Evolutionary conservation across 768 basidiomycete species (phyloP).

Genomic region (Lentinula aciculospora): DNA sequence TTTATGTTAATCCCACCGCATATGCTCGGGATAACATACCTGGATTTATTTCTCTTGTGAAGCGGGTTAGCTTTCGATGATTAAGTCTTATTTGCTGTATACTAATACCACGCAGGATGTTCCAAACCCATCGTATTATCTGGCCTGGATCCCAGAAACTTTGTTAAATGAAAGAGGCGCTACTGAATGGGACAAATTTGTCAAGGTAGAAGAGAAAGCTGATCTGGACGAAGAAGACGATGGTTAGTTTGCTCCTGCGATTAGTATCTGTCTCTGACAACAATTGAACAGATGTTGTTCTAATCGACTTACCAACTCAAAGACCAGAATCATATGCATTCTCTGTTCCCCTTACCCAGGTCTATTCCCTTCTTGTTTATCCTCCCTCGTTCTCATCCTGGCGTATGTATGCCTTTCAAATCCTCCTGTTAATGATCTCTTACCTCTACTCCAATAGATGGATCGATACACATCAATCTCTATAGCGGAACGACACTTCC

Average conservation of each 20-base stretch:
- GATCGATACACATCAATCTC: conserved; percentile 84
- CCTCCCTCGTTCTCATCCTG: conserved; percentile 82
- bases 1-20: conserved; percentile 92
- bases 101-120: conserved; percentile 49
- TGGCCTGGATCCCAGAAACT: conserved; percentile 92
- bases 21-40: conserved; percentile 91
- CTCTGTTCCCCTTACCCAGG: conserved; percentile 84
- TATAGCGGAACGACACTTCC: conserved; percentile 83
- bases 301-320: conserved; percentile 80
- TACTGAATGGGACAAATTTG: conserved; percentile 87
- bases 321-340: conserved; percentile 91
- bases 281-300: conserved; percentile 62
- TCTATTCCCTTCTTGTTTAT: conserved; percentile 85
- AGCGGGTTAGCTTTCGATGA: conserved; percentile 50
- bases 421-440: background rate
- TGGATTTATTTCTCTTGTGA: conserved; percentile 89
- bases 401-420: conserved; percentile 38
- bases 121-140: conserved; percentile 66
- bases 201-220: conserved; percentile 72
- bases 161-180: conserved; percentile 77
- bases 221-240: conserved; percentile 62
- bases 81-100: conserved; percentile 3
- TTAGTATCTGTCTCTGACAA: conserved; percentile 4
- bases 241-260: conserved; percentile 31
- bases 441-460: conserved; percentile 44